A percentile compares a stretch with the other conserved stretches of the same genome.
phyloP scores from a whole-genome alignment of 148 eudicot genomes.

The Nepenthes mirabilis region DNA sequence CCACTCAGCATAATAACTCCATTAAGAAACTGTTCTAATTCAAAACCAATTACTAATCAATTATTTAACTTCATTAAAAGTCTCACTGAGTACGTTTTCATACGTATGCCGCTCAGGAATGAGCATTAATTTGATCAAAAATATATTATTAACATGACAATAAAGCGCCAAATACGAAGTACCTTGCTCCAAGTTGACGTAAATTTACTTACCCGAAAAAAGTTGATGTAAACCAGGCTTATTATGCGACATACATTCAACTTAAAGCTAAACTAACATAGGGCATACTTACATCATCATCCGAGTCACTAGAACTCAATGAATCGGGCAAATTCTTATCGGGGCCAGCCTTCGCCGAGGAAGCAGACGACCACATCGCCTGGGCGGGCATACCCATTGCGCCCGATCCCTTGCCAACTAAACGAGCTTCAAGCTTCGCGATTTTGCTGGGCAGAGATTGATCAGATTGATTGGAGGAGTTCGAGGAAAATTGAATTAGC shows the following conservation, averaged over 20 bases:
- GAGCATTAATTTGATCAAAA: too few species aligned
- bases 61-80: too few species aligned
- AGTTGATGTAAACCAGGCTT: background rate
- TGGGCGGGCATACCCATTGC: constrained; percentile 27
- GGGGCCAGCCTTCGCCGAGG: constrained; percentile 18
- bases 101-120: too few species aligned
- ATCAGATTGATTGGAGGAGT: constrained; percentile 90
- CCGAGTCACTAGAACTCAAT: constrained; percentile 56
- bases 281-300: constrained; percentile 52
- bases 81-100: too few species aligned
- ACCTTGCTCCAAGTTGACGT: too few species aligned
- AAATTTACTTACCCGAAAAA: background rate
- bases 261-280: background rate
- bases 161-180: too few species aligned
- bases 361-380: constrained; percentile 23
- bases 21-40: too few species aligned
- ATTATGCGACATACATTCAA: background rate
- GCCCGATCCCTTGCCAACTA: constrained; percentile 57
- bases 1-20: too few species aligned
- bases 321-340: constrained; percentile 27
- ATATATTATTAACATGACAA: too few species aligned
- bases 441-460: constrained; percentile 67
- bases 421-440: constrained; percentile 93
- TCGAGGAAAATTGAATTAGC: constrained; percentile 69
- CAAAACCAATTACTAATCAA: too few species aligned